These are phyloP conservation scores for Globisporangium apiculatum DNA, from an alignment of 352 stramenopile species.

Conservation along the genomic window DNA sequence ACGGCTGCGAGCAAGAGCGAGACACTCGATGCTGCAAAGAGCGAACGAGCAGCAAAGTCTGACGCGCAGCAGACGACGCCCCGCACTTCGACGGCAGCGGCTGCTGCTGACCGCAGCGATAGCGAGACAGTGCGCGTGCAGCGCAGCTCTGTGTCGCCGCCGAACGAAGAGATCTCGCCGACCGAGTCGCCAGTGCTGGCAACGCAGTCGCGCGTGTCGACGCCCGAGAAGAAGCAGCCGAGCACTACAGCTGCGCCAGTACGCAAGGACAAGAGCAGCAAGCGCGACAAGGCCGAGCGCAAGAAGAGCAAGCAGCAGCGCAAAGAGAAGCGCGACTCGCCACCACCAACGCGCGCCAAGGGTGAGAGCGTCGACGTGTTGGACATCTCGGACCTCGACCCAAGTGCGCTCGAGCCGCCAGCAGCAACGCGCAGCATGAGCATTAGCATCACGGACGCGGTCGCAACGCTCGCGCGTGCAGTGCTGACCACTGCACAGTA, in stretches of 20 bases:
- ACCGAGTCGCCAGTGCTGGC: slow-evolving; percentile 4
- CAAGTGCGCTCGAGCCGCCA: slow-evolving; percentile 1
- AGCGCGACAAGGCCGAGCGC: slow-evolving; percentile 26
- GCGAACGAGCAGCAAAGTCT: too few species aligned
- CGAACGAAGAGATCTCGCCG: slow-evolving; percentile 12
- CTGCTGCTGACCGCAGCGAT: background rate
- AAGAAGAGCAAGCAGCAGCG: slow-evolving; percentile 26
- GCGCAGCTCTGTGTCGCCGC: background rate
- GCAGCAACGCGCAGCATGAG: background rate
- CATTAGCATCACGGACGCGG: background rate
- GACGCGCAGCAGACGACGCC: background rate
- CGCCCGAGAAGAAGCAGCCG: slow-evolving; percentile 2
- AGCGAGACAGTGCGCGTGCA: background rate
- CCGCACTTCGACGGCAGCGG: background rate
- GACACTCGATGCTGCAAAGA: too few species aligned
- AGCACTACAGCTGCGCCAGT: slow-evolving; percentile 1
- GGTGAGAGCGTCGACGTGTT: slow-evolving; percentile 25
- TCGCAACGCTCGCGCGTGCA: background rate
- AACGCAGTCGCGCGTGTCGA: background rate
- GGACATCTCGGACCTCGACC: slow-evolving; percentile 15
- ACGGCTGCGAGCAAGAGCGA: too few species aligned
- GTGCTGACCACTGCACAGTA: background rate
- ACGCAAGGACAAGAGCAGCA: slow-evolving; percentile 38
- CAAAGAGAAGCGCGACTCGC: slow-evolving; percentile 55
- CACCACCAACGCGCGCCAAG: slow-evolving; percentile 21